Percentiles rank a stretch among this genome's conserved stretches.
Evolutionary conservation across 176 grass and related monocot genomes (phyloP).

Genomic region (Lolium rigidum): DNA sequence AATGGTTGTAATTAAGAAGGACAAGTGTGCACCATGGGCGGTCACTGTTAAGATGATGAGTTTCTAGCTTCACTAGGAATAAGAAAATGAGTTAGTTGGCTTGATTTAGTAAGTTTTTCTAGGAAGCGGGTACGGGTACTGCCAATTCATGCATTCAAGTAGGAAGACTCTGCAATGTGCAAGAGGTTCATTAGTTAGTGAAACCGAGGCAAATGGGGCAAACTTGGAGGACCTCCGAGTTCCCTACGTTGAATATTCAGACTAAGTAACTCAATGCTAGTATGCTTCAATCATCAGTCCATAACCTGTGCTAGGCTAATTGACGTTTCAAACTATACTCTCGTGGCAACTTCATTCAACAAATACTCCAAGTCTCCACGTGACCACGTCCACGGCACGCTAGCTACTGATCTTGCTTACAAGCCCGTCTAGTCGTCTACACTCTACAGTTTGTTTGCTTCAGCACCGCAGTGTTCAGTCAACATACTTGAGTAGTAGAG

Average conservation of each 20-base stretch:
- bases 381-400: neutral
- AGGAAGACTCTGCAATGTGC: neutral
- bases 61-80: neutral
- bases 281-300: neutral
- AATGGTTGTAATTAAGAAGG: too few relatives aligned
- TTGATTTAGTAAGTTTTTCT: neutral
- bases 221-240: neutral
- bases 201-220: conserved; percentile 3
- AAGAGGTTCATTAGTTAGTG: conserved; percentile 7
- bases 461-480: neutral
- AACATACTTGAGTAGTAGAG: neutral
- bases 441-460: neutral
- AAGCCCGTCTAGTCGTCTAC: too few relatives aligned
- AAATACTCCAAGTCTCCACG: neutral
- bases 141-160: neutral
- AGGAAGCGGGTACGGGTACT: neutral
- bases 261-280: neutral
- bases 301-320: neutral
- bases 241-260: neutral
- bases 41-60: neutral
- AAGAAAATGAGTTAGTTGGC: neutral
- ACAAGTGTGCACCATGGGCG: neutral
- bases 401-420: neutral
- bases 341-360: neutral
- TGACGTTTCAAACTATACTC: neutral